Base-by-base conservation (phyloP, 2,329 filamentous ascomycete genomes). In the Botryotinia convoluta region DNA sequence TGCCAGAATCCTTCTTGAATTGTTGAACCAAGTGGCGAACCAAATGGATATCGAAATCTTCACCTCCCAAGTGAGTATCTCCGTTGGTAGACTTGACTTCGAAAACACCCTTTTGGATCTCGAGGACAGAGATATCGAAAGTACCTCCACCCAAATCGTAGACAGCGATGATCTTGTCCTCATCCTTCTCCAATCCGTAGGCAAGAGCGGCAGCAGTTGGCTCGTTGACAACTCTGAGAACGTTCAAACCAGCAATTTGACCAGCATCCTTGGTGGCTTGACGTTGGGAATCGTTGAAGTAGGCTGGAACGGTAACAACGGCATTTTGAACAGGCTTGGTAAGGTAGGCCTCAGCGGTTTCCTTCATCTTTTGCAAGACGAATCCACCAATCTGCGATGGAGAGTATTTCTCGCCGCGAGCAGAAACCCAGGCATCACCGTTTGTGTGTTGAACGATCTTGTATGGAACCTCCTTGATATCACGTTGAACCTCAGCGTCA, bases 51-150 rank as follows among this genome's bases (percentile, higher is more conserved):
- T 98, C 95, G 82, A 98, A 98, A 85, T 98, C 95, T 84, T 98
- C 95, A 86, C 95, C 95, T 90, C 95, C 95, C 79, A 98, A 90
- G 85, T 98, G 95, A 77, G 95, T 98, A 84, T 98, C 95, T 91
- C 95, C 95, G 85, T 97, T 97, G 87, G 95, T 98, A 29, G 95
- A 97, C 90, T 98, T 98, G 84, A 98, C 95, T 88, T 98, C 95
- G 84, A 98, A 98, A 73, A 98, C 95, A 84, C 95, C 95, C 85
- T 94, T 94, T 87, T 97, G 94, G 82, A 98, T 98, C 86, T 97
- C 94, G 26, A 98, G 92, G 76, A 98, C 91, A 77, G 95, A 98
- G 85, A 98, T 97, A 94, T 98, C 95, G 86, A 98, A 98, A 79
- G 95, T 98, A 90, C 95, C 95, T 90, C 95, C 95, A 87, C 95